Base-by-base conservation (phyloP, 768 basidiomycete genomes). In the Termitomyces sp. region DNA sequence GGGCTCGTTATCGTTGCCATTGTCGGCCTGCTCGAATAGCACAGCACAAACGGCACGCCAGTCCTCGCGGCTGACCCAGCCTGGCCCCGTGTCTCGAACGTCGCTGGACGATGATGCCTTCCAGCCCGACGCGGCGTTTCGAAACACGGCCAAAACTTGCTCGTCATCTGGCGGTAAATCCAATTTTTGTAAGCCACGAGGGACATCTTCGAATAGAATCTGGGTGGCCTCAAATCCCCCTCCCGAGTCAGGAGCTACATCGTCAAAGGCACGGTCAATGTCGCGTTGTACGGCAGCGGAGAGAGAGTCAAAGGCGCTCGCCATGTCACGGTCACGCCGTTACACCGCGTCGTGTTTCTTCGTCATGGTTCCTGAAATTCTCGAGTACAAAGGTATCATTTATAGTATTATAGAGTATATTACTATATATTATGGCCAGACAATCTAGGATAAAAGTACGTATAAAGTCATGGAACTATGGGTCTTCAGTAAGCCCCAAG, bases 11-110 rank as follows among this genome's bases (percentile, higher is more conserved):
- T 65, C 67, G 19, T 68, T 67, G 33, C 50, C 62, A 55, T 60
- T 61, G 52, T 63, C 66, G 40, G 67, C 70, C 21, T 68, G 72
- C 57, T 83, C 86, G 4, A 93, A 73, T 12, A 94, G 72, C 4
- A 86, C 86, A 10, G 86, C 83, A 66, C 91, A 93, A 4, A 94
- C 87, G 12, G 88, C 78, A 38, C 87, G 80, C 87, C 88, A 94
- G 65, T 92, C 91, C 30, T 84, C 82, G 49, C 77, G 73, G 61
- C 77, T 81, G 26, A 94, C 79, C 44, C 68, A 68, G 14, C 67
- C 71, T 33, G 62, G 64, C 6, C 57, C 55, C 17, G 63, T 60
- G 5, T 53, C 56, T 6, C 59, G 54, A 5, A 64, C 60, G 2
- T 58, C 49, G 19, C 57, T 43, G 47, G 63, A 63, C 17, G 64